Evolutionary conservation across 2,329 filamentous ascomycete genomes (phyloP), one percentile per base, ranked within the genome.

Genomic region (Penicillium paneum): DNA sequence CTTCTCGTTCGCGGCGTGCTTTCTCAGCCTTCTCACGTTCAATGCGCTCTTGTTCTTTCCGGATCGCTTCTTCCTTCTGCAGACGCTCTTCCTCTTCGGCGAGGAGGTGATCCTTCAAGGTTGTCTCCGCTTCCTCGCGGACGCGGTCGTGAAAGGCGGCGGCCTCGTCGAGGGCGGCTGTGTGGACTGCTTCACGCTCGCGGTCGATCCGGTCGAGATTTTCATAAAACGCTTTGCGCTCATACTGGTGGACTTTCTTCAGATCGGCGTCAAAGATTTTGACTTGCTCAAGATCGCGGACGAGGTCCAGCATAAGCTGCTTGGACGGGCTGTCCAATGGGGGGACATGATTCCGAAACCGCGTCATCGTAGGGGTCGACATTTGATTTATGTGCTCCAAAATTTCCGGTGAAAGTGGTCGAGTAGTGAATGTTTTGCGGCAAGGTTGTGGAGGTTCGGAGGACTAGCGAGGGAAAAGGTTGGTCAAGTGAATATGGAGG

Each of bases 121-220:
- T 80, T 19, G 78, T 75, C 64, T 83, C 78, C 3, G 83, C 83
- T 46, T 79, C 77, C 49, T 78, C 73, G 42, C 79, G 79, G 11
- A 93, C 81, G 28, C 82, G 79, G 35, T 88, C 82, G 68, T 91
- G 89, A 65, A 87, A 82, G 13, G 79, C 78, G 45, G 83, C 83
- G 4, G 87, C 87, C 43, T 82, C 81, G 42, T 82, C 82, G 15
- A 93, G 80, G 13, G 87, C 87, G 62, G 85, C 81, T 54, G 81
- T 79, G 67, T 90, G 87, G 52, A 78, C 79, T 46, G 81, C 76
- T 66, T 86, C 85, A 32, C 81, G 82, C 59, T 89, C 85, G 34
- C 82, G 80, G 31, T 83, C 79, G 48, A 84, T 81, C 38, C 78
- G 77, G 55, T 91, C 85, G 28, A 90, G 81, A 24, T 78, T 80